These are phyloP conservation scores for Exophiala xenobiotica DNA, from an alignment of 2,329 filamentous ascomycete genomes.

Conservation along the genomic window DNA sequence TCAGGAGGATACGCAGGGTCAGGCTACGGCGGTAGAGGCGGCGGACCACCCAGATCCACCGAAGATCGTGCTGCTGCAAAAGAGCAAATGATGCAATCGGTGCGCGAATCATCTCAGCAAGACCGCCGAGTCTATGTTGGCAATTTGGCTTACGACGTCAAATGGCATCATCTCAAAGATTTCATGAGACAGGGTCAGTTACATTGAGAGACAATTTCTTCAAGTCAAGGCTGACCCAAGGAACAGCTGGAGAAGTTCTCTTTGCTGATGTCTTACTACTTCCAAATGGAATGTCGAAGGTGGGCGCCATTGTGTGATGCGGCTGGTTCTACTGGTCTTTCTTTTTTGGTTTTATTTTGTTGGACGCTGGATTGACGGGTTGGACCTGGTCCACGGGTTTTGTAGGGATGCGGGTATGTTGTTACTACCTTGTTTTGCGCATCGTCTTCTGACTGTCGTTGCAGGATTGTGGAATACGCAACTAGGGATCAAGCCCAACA, in stretches of 20 bases:
- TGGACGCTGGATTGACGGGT: conserved; percentile 99
- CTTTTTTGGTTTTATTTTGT: conserved; percentile 56
- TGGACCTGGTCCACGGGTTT: conserved; percentile 82
- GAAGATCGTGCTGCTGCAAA: conserved; percentile 82
- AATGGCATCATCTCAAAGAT: conserved; percentile 99
- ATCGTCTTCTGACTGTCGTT: conserved; percentile 7
- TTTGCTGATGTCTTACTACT: conserved; percentile 99
- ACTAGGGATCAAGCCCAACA: conserved; percentile 98
- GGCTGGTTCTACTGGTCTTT: conserved; percentile 75
- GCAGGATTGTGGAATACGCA: conserved; percentile 99
- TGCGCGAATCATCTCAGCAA: conserved; percentile 93
- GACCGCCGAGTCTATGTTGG: conserved; percentile 99
- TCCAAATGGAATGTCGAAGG: conserved; percentile 99
- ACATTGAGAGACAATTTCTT: conserved; percentile 7
- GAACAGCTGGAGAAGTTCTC: conserved; percentile 92
- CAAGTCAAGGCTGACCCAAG: conserved; percentile 36
- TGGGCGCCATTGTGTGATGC: conserved; percentile 91
- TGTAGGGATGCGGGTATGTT: conserved; percentile 99
- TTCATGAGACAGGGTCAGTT: conserved; percentile 94
- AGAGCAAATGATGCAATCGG: conserved; percentile 93
- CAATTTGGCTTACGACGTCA: conserved; percentile 98
- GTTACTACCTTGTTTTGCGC: conserved; percentile 1
- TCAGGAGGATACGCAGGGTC: conserved; percentile 69
- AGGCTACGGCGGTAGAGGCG: conserved; percentile 55
- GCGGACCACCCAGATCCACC: conserved; percentile 67